A percentile compares a stretch with the other conserved stretches of the same genome.
These are phyloP conservation scores for Parastagonospora avenae DNA, from an alignment of 2,329 filamentous ascomycete species.

Conservation along the genomic window DNA sequence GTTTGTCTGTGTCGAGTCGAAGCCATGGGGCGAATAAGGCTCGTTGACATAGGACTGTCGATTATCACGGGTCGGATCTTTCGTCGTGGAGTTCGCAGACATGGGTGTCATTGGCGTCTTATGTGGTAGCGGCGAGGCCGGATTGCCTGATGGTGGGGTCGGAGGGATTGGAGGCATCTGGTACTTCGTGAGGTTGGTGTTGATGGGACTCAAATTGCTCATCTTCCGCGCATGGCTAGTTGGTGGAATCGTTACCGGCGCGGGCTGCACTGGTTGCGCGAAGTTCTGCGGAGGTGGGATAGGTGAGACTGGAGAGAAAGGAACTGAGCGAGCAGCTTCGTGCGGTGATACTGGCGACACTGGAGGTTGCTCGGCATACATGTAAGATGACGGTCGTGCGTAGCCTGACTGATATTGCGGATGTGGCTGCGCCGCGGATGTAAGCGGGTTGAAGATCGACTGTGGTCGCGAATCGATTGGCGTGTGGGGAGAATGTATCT, in stretches of 20 bases:
- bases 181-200: slow-evolving; percentile 29
- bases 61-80: slow-evolving; percentile 9
- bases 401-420: slow-evolving; percentile 18
- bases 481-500: slow-evolving; percentile 24
- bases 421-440: slow-evolving; percentile 29
- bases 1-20: slow-evolving; percentile 24
- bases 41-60: slow-evolving; percentile 25
- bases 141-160: slow-evolving; percentile 28
- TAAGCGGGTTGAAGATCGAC: slow-evolving; percentile 29
- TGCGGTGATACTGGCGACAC: slow-evolving; percentile 34
- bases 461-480: slow-evolving; percentile 34
- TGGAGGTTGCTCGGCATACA: slow-evolving; percentile 29
- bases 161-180: slow-evolving; percentile 34
- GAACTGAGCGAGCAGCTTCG: slow-evolving; percentile 19
- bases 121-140: slow-evolving; percentile 28
- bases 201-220: slow-evolving; percentile 39
- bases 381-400: slow-evolving; percentile 22
- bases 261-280: slow-evolving; percentile 12
- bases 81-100: slow-evolving; percentile 28
- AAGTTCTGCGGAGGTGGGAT: slow-evolving; percentile 14
- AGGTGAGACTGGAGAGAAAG: slow-evolving; percentile 32
- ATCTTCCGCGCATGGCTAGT: slow-evolving; percentile 37
- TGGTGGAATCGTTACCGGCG: slow-evolving; percentile 23
- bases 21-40: slow-evolving; percentile 43
- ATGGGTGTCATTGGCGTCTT: slow-evolving; percentile 40